Base-by-base conservation (phyloP, 2,329 filamentous ascomycete species). In the Daldinia eschscholtzii region DNA sequence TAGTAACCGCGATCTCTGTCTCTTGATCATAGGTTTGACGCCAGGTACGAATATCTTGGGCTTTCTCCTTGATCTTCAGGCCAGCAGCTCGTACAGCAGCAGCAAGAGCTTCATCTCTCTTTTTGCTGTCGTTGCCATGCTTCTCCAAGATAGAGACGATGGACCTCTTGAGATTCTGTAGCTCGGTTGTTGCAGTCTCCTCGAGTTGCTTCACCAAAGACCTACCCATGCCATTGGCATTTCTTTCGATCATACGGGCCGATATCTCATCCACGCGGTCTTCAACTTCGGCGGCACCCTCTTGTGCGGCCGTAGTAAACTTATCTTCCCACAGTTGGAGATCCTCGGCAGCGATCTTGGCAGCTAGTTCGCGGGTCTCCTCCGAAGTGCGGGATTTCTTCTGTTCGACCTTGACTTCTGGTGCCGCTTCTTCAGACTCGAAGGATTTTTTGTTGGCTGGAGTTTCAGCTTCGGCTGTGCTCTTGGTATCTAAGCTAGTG, bases 321-420 rank as follows among this genome's bases (percentile, higher is more conserved):
- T 97, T 97, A 69, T 89, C 88, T 80, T 98, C 92, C 95, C 96
- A 99, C 63, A 87, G 86, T 72, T 88, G 87, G 13, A 99, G 86
- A 78, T 99, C 96, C 50, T 91, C 87, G 1, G 89, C 86, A 46
- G 98, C 92, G 70, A 87, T 88, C 75, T 91, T 87, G 50, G 89
- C 88, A 2, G 87, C 87, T 3, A 84, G 86, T 61, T 87, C 86
- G 28, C 87, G 86, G 15, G 83, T 79, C 28, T 89, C 86, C 33
- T 86, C 83, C 63, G 88, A 86, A 37, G 82, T 67, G 79, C 57
- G 84, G 77, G 72, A 82, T 55, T 76, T 80, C 56, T 41, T 76
- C 57, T 65, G 60, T 50, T 73, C 71, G 2, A 70, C 52, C 42
- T 73, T 73, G 15, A 75, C 53, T 6, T 78, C 72, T 1, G 65